Conservation (phyloP, 345 rosid species). For the Gynandropsis gynandra region DNA sequence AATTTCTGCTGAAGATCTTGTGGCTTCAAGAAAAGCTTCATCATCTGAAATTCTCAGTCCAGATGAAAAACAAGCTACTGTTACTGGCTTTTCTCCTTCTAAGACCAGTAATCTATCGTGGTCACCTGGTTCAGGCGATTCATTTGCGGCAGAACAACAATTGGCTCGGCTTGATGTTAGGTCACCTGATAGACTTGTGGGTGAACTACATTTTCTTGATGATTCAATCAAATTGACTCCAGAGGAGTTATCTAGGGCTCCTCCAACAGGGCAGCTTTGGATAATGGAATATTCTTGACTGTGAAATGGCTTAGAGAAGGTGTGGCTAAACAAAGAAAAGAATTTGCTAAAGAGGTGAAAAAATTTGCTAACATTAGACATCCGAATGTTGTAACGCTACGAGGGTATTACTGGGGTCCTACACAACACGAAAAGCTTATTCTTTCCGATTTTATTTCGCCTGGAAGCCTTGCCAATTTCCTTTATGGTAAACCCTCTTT, state of each 20-base stretch:
- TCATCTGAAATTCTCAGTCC: constrained; percentile 77
- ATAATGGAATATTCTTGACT: constrained; percentile 73
- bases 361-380: constrained; percentile 91
- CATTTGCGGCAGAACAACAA: constrained; percentile 67
- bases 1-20: constrained; percentile 84
- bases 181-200: constrained; percentile 84
- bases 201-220: constrained; percentile 89
- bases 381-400: constrained; percentile 90
- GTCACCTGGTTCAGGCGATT: constrained; percentile 96
- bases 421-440: constrained; percentile 98
- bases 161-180: constrained; percentile 78
- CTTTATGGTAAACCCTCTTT: constrained; percentile 61
- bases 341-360: constrained; percentile 95
- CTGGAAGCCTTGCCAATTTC: constrained; percentile 97
- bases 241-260: constrained; percentile 91
- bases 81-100: constrained; percentile 80
- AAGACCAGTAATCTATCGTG: constrained; percentile 71
- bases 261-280: constrained; percentile 92
- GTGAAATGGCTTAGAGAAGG: constrained; percentile 99
- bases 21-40: constrained; percentile 68
- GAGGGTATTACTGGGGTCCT: constrained; percentile 99
- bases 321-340: constrained; percentile 90
- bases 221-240: constrained; percentile 82
- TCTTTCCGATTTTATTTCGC: constrained; percentile 83
- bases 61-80: constrained; percentile 56